Base-by-base conservation (phyloP, 2,329 filamentous ascomycete genomes). In the Microcyclospora pomicola region DNA sequence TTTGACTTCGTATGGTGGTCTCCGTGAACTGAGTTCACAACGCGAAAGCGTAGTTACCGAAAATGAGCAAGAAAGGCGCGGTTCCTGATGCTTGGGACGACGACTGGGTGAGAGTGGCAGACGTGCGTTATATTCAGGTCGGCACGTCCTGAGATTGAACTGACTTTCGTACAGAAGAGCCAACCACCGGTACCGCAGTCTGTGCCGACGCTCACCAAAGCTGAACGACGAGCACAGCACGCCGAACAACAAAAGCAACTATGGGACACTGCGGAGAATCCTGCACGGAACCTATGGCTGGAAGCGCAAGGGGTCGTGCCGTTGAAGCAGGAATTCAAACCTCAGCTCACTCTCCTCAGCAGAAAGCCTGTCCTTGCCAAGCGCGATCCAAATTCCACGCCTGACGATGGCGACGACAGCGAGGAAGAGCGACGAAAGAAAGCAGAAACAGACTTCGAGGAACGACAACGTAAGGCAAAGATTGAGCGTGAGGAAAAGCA, bases 181-280 rank as follows among this genome's bases (percentile, higher is more conserved):
- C 38, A 44, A 30, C 35, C 43, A 27, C 46, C 56, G 28, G 52
- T 52, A 36, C 54, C 59, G 13, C 60, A 62, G 49, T 58, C 58
- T 33, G 60, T 60, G 32, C 42, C 48, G 6, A 75, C 73, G 49
- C 58, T 85, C 42, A 77, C 75, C 47, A 86, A 82, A 54, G 76
- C 82, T 3, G 81, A 95, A 61, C 77, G 80, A 31, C 69, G 82
- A 44, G 83, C 82, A 10, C 74, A 80, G 56, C 88, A 96, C 58
- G 75, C 73, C 19, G 85, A 94, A 58, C 72, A 79, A 37, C 93
- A 95, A 58, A 76, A 79, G 52, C 81, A 82, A 59, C 64, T 95
- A 39, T 95, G 88, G 88, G 76, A 91, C 54, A 79, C 85, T 54
- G 88, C 87, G 80, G 84, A 94, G 60, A 68, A 81, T 7, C 74